Conservation (phyloP, 140 eudicot genomes). For the Bidens hawaiensis region DNA sequence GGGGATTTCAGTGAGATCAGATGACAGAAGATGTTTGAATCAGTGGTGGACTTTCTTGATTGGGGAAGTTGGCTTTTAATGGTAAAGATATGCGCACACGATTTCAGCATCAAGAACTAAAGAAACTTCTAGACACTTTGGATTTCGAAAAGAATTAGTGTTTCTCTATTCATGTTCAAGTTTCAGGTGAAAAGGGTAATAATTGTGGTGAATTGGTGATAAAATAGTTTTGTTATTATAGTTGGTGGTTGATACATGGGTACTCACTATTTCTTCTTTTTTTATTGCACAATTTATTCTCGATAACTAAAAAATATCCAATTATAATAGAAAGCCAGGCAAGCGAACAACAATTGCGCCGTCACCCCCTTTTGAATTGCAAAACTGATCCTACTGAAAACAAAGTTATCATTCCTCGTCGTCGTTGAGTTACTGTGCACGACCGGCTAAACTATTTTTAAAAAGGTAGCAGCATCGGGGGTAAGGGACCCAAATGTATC, state of each 20-base stretch:
- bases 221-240: background rate
- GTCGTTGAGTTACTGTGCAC: too few species aligned
- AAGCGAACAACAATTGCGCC: too few species aligned
- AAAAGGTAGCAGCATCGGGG: too few species aligned
- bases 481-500: too few species aligned
- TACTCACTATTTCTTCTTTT: too few species aligned
- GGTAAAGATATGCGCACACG: constrained; percentile 25
- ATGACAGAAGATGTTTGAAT: constrained; percentile 12
- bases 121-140: constrained; percentile 36
- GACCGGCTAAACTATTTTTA: too few species aligned
- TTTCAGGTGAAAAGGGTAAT: constrained; percentile 6
- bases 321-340: too few species aligned
- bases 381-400: too few species aligned
- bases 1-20: constrained; percentile 6
- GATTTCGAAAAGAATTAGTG: background rate
- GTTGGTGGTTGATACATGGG: background rate
- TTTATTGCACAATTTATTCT: too few species aligned
- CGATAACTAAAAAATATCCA: too few species aligned
- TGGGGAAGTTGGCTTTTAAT: constrained; percentile 30
- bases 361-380: too few species aligned
- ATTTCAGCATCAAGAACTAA: constrained; percentile 24
- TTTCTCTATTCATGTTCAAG: background rate
- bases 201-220: background rate
- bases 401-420: too few species aligned
- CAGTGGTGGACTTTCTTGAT: constrained; percentile 26